phyloP scores from a whole-genome alignment of 2,329 filamentous ascomycete genomes.

The Biscogniauxia sp. region DNA sequence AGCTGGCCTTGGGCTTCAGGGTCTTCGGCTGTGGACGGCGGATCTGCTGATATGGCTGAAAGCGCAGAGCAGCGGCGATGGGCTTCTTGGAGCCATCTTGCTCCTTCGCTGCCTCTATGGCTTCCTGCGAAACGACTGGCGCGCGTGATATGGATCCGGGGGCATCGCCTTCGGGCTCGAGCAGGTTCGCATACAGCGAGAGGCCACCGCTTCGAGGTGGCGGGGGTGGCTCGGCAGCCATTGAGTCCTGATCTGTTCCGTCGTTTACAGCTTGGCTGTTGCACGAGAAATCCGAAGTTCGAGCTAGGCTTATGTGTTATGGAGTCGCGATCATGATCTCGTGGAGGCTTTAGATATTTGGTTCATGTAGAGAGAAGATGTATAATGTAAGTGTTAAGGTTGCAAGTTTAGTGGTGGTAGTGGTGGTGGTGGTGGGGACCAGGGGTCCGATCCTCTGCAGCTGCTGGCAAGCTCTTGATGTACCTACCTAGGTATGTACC shows the following conservation, averaged over 20 bases:
- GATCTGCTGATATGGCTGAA: constrained; percentile 66
- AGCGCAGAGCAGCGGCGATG: constrained; percentile 67
- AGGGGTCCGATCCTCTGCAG: too few species aligned
- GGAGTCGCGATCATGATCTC: too few species aligned
- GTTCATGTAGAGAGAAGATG: too few species aligned
- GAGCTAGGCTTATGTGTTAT: too few species aligned
- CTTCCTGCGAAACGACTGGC: constrained; percentile 68
- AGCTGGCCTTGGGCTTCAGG: constrained; percentile 57
- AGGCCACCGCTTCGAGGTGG: constrained; percentile 50
- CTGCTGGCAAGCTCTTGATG: too few species aligned
- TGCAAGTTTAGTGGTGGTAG: too few species aligned
- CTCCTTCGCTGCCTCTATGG: constrained; percentile 44
- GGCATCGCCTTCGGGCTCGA: constrained; percentile 55
- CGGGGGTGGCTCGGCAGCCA: constrained; percentile 32
- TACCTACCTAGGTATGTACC: too few species aligned
- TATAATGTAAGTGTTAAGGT: too few species aligned
- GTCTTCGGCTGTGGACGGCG: constrained; percentile 69
- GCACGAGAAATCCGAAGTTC: too few species aligned
- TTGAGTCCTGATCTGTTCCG: constrained; percentile 4
- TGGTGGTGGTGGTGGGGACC: too few species aligned
- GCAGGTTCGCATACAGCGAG: constrained; percentile 82
- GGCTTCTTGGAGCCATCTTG: constrained; percentile 60
- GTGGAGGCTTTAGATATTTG: too few species aligned
- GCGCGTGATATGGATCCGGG: constrained; percentile 72
- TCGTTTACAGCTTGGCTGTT: too few species aligned